Base-by-base conservation (phyloP, 2,329 filamentous ascomycete species). In the Fusarium domesticum region DNA sequence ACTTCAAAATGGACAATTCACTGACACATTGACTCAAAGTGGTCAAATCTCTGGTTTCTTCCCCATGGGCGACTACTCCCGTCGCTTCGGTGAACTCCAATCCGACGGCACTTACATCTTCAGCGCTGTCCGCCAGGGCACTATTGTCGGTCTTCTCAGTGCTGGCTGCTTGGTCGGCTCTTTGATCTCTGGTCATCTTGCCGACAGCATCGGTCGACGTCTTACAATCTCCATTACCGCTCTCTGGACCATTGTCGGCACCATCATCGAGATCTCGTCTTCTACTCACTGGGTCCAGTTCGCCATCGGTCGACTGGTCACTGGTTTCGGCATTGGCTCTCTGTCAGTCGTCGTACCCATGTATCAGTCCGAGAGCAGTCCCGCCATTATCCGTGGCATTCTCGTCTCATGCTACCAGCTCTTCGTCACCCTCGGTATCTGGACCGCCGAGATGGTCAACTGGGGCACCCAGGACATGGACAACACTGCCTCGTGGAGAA, bases 361-460 rank as follows among this genome's bases (percentile, higher is more conserved):
- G 78, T 87, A 87, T 56, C 81, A 85, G 61, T 78, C 75, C 14
- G 84, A 87, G 64, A 81, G 76, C 43, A 78, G 79, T 3, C 84
- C 84, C 0, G 74, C 80, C 48, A 76, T 80, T 46, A 77, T 87
- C 39, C 78, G 84, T 55, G 81, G 81, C 57, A 72, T 81, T 6
- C 71, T 86, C 31, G 76, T 87, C 19, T 75, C 77, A 1, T 78
- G 74, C 39, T 87, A 86, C 64, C 84, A 87, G 69, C 74, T 87
- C 3, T 79, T 85, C 62, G 83, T 87, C 60, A 87, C 83, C 0
- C 69, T 85, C 19, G 84, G 84, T 37, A 85, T 87, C 61, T 81
- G 75, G 71, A 69, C 68, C 18, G 71, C 74, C 30, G 76, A 79
- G 56, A 73, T 78, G 64, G 70, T 79, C 63, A 83, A 85, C 62